Conservation (phyloP, 108 stramenopile genomes). For the Mediolabrus comicus region DNA sequence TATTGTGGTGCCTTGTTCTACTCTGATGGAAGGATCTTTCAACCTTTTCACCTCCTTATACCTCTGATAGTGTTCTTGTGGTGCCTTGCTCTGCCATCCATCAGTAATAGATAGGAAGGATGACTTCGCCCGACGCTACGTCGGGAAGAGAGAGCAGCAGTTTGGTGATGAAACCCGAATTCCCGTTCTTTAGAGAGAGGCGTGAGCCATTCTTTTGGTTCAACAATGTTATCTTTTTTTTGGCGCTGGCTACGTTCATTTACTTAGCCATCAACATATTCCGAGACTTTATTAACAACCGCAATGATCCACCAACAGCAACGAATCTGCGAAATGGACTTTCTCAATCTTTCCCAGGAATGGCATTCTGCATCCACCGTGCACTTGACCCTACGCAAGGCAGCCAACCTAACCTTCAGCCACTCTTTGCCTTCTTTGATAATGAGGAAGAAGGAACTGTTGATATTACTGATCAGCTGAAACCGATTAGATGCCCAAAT, state of each 20-base stretch:
- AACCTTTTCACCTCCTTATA: no score
- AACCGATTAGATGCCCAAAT: background rate
- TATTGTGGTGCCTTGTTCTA: no score
- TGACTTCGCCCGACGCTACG: no score
- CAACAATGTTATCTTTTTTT: background rate
- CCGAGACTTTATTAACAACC: background rate
- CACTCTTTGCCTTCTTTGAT: background rate
- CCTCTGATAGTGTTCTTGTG: no score
- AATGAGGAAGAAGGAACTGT: background rate
- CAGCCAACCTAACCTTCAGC: background rate
- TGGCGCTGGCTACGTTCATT: background rate
- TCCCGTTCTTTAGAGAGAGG: background rate
- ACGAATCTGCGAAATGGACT: background rate
- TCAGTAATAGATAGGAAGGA: no score
- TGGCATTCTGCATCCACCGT: background rate
- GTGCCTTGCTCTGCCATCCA: no score
- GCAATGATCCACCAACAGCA: background rate
- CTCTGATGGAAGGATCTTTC: no score
- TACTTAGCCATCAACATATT: background rate
- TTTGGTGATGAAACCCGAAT: background rate
- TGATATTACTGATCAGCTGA: conserved; percentile 1
- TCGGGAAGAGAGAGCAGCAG: no score
- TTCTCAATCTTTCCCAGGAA: background rate
- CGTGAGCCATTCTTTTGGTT: background rate
- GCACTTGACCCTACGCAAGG: background rate